Conservation (phyloP, 768 basidiomycete genomes). For the Boletales sp. region DNA sequence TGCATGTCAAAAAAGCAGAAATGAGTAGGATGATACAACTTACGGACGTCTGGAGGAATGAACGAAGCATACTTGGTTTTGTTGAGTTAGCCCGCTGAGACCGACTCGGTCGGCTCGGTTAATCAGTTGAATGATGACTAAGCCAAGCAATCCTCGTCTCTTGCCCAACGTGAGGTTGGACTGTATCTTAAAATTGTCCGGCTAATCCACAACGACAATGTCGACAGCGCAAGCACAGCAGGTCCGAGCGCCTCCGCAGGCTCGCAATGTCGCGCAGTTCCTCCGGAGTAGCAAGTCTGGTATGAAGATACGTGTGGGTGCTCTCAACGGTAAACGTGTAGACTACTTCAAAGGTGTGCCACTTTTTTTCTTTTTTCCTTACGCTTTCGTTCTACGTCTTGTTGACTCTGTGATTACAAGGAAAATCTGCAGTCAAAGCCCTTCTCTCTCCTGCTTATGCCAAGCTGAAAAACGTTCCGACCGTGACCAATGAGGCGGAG, state of each 20-base stretch:
- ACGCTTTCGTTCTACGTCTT: not conserved
- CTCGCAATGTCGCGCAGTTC: constrained; percentile 82
- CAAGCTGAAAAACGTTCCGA: constrained; percentile 78
- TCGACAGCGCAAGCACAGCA: constrained; percentile 62
- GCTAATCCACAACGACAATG: constrained; percentile 20
- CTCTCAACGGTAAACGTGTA: constrained; percentile 88
- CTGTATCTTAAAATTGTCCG: too few relatives aligned
- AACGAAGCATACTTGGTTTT: constrained; percentile 6
- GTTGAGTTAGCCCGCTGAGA: too few relatives aligned
- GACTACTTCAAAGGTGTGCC: constrained; percentile 97
- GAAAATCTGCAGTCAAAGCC: constrained; percentile 90
- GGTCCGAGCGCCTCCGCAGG: constrained; percentile 71
- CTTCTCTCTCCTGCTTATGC: constrained; percentile 89
- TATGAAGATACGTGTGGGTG: constrained; percentile 85
- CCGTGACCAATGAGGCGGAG: constrained; percentile 71
- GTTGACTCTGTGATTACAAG: constrained; percentile 36
- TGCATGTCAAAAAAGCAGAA: not conserved
- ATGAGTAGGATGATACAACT: not conserved
- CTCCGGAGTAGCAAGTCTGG: constrained; percentile 82
- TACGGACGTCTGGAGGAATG: constrained; percentile 11
- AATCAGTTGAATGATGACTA: too few relatives aligned
- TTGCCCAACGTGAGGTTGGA: too few relatives aligned
- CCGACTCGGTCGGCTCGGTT: too few relatives aligned
- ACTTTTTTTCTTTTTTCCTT: not conserved
- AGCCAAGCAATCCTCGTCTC: too few relatives aligned